Evolutionary conservation across 129 eudicot genomes (phyloP), one percentile per base, ranked within the genome.

Genomic region (Arctium lappa): DNA sequence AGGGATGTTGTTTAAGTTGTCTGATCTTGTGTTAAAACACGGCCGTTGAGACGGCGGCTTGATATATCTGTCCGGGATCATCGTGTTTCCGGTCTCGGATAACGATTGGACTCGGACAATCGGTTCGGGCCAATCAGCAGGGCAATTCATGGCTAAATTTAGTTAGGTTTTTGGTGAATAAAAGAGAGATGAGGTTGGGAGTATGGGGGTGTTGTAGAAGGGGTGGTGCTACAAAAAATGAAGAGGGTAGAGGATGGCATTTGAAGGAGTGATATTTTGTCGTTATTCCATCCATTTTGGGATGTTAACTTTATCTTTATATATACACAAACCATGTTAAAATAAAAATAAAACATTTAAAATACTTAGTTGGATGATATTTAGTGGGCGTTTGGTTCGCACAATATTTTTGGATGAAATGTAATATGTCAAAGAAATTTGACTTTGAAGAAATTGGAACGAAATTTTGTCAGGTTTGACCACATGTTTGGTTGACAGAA

Each of bases 121-220:
- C 0, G 95, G 98, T 78, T 92, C 98, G 0, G 95, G 97, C 98
- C 98, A 94, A 15, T 71, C 91, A 4, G 69, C 42, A 1, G 82
- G 76, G 56, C 82, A 56, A 50, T 53, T 89, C 89, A 88, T 93
- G 77, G 40, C 46, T 72, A 44, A 56, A 71, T 30, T 15, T 22
- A 6, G 70, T 16, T 22, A 22, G 27, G 27, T 22, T 22, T 22
- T 53, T 53, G 50, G 74, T 56, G 32, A 78, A 71, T 77, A 6
- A 46, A 31, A 70, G 74, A 53, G 29, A 60, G 39, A 77, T 77
- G 73, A 50, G 77, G 36, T 77, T 72, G 32, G 40, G 73, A 38
- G 78, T 39, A 30, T 76, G 1, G 73, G 73, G 77, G 86, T 37
- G 73, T 78, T 71, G 44, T 46, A 62, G 56, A 73, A 83, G 60